Evolutionary conservation across 2,329 filamentous ascomycete species (phyloP).

Genomic region (Plenodomus tracheiphilus): DNA sequence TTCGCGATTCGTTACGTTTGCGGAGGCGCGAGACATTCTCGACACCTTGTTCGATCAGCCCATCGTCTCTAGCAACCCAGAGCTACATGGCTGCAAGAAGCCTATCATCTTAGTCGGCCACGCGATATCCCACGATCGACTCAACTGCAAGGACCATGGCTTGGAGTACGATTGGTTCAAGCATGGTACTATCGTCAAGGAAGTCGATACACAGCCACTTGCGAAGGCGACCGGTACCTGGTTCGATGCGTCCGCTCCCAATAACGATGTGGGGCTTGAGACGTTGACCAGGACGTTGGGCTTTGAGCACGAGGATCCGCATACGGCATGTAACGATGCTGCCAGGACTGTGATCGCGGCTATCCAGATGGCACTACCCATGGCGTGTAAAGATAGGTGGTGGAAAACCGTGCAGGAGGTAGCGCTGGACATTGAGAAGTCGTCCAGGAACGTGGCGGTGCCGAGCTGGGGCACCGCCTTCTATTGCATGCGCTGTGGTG

Average conservation of each 20-base stretch:
- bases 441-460: background rate
- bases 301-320: constrained; percentile 20
- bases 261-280: constrained; percentile 12
- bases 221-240: constrained; percentile 7
- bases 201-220: constrained; percentile 30
- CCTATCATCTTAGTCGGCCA: constrained; percentile 31
- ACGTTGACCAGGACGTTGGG: constrained; percentile 8
- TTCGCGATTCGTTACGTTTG: constrained; percentile 21
- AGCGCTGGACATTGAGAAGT: constrained; percentile 6
- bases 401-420: constrained; percentile 5
- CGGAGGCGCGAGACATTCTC: constrained; percentile 12
- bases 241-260: background rate
- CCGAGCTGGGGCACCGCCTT: constrained; percentile 6
- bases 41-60: constrained; percentile 17
- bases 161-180: constrained; percentile 16
- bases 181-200: constrained; percentile 14
- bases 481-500: constrained; percentile 16
- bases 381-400: background rate
- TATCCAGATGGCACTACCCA: constrained; percentile 16
- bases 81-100: constrained; percentile 10
- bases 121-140: constrained; percentile 20
- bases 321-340: constrained; percentile 26
- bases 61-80: constrained; percentile 2
- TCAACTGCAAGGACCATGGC: constrained; percentile 19
- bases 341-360: constrained; percentile 30